phyloP scores from a whole-genome alignment of 2,329 filamentous ascomycete species.

The Aspergillus ochraceoroseus region DNA sequence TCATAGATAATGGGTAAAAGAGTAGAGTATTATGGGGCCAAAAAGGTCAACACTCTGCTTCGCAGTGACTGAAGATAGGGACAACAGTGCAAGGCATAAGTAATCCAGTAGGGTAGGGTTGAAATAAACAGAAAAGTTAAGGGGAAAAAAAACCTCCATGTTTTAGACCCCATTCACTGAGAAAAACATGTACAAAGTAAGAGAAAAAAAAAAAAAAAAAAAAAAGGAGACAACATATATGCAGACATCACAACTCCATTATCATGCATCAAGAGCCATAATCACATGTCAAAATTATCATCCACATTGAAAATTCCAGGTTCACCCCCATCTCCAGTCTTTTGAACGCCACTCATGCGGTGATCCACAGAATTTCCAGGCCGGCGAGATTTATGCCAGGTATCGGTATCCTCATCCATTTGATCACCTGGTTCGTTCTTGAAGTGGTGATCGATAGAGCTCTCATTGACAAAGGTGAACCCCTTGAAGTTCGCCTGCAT shows the following conservation, averaged over 20 bases:
- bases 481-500: conserved; percentile 98
- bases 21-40: conserved; percentile 4
- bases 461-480: conserved; percentile 99
- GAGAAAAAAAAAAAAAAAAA: conserved; percentile 20
- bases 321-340: conserved; percentile 37
- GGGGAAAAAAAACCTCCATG: conserved; percentile 17
- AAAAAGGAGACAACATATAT: conserved; percentile 25
- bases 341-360: conserved; percentile 44
- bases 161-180: conserved; percentile 22
- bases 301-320: conserved; percentile 43
- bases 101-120: conserved; percentile 12
- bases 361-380: conserved; percentile 33
- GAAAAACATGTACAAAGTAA: conserved; percentile 31
- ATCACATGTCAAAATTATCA: conserved; percentile 46
- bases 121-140: conserved; percentile 12
- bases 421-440: conserved; percentile 35
- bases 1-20: conserved; percentile 6
- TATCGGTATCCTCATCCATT: conserved; percentile 42
- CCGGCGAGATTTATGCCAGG: conserved; percentile 34
- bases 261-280: conserved; percentile 35
- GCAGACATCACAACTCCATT: conserved; percentile 37
- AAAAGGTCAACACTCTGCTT: conserved; percentile 7
- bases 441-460: conserved; percentile 67
- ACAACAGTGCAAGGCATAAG: conserved; percentile 6
- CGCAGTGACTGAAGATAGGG: not conserved